Conservation (phyloP, 768 basidiomycete genomes). For the Termitomyces sp. region DNA sequence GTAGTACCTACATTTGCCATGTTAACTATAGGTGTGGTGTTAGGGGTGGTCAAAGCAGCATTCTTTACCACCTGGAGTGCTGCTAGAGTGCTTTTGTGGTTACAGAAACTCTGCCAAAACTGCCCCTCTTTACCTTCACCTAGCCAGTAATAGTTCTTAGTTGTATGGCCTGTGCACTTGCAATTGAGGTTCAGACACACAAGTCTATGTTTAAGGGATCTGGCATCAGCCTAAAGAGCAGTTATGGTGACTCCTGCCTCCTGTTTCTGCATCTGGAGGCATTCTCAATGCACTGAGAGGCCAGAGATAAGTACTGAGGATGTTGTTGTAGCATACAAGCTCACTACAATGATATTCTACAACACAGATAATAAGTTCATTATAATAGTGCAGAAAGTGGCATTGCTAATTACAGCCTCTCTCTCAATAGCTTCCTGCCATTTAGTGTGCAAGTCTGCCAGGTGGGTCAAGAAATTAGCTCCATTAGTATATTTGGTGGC, state of each 20-base stretch:
- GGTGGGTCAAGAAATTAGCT: background rate
- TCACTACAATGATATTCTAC: background rate
- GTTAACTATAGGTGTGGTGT: background rate
- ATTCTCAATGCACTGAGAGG: background rate
- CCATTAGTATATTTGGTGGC: background rate
- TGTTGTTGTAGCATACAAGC: background rate
- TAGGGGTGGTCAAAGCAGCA: background rate
- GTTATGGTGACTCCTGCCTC: background rate
- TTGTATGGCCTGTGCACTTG: background rate
- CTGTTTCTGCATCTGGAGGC: too few relatives aligned
- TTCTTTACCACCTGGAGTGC: background rate
- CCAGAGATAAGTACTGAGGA: background rate
- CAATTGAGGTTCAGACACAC: background rate
- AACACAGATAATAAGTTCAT: background rate
- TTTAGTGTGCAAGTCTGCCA: too few relatives aligned
- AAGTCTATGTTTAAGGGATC: too few relatives aligned
- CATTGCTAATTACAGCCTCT: too few relatives aligned
- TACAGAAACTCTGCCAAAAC: too few relatives aligned
- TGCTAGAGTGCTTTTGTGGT: too few relatives aligned
- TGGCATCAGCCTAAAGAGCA: too few relatives aligned
- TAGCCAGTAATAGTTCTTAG: background rate
- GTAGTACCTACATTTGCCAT: too few relatives aligned
- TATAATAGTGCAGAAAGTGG: too few relatives aligned
- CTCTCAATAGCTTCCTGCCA: too few relatives aligned
- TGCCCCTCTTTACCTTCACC: too few relatives aligned